Conservation (phyloP, 1,284 basidiomycete genomes). For the Vanrija pseudolonga region DNA sequence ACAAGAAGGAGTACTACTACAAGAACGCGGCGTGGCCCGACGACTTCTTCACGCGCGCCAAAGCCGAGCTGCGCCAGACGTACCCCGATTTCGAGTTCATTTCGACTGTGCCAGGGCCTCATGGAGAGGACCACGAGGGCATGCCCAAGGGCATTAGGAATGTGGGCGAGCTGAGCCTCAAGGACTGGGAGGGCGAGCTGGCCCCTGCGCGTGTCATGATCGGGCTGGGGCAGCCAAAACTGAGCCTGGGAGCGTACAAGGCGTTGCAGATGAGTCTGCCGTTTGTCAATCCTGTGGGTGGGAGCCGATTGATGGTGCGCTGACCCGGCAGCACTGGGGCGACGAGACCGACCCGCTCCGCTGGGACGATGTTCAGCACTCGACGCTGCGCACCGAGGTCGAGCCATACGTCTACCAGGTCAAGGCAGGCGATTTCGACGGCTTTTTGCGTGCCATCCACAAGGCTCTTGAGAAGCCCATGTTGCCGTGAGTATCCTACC, state of each 20-base stretch:
- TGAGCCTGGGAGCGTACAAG: slow-evolving; percentile 13
- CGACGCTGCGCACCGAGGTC: neutral
- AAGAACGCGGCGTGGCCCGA: neutral
- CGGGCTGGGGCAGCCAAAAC: slow-evolving; percentile 17
- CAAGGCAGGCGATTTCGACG: slow-evolving; percentile 3
- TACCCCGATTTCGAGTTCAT: slow-evolving; percentile 16
- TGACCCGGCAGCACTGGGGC: neutral
- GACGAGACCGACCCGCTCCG: neutral
- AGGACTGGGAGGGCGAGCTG: slow-evolving; percentile 1
- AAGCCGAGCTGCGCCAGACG: slow-evolving; percentile 8
- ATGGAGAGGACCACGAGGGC: neutral
- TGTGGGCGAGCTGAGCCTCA: slow-evolving; percentile 1
- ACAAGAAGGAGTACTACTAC: slow-evolving; percentile 15
- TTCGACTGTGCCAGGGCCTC: neutral
- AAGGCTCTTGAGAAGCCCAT: slow-evolving; percentile 10
- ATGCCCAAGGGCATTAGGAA: neutral
- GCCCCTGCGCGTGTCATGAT: slow-evolving; percentile 6
- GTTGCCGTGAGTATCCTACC: neutral
- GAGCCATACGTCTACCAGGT: slow-evolving; percentile 14
- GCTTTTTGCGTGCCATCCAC: slow-evolving; percentile 13
- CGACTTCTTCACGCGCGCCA: slow-evolving; percentile 8
- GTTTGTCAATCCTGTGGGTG: neutral
- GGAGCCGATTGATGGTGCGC: slow-evolving; percentile 14
- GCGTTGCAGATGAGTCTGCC: slow-evolving; percentile 1
- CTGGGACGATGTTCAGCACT: neutral